Evolutionary conservation across 768 basidiomycete species (phyloP).

Genomic region (Tricholoma matsutake): DNA sequence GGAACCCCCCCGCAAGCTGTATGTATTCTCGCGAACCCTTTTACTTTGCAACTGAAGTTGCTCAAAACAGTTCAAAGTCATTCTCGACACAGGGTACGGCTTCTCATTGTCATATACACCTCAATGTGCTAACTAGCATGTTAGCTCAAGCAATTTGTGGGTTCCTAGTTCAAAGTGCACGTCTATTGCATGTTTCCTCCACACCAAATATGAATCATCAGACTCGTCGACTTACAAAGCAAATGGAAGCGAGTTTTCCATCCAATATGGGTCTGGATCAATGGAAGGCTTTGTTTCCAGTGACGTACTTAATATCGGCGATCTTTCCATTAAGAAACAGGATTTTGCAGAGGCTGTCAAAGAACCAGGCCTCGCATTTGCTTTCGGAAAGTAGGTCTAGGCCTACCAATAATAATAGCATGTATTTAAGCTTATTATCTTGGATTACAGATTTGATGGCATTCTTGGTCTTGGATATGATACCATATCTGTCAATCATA

Average conservation of each 20-base stretch:
- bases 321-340: constrained; percentile 67
- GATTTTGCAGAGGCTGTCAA: constrained; percentile 95
- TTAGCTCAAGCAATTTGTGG: constrained; percentile 90
- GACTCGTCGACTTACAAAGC: constrained; percentile 82
- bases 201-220: constrained; percentile 83
- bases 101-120: not conserved
- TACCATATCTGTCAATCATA: constrained; percentile 91
- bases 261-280: constrained; percentile 93
- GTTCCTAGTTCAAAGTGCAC: constrained; percentile 80
- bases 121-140: constrained; percentile 8
- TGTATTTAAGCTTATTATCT: not conserved
- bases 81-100: constrained; percentile 83
- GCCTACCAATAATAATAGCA: not conserved
- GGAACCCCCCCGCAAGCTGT: constrained; percentile 83
- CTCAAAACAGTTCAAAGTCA: constrained; percentile 75
- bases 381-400: constrained; percentile 81
- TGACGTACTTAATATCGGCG: constrained; percentile 79
- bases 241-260: constrained; percentile 87
- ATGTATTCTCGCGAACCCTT: constrained; percentile 23
- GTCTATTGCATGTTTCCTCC: constrained; percentile 92
- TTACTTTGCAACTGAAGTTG: constrained; percentile 1
- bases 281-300: constrained; percentile 95
- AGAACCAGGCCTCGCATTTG: constrained; percentile 96
- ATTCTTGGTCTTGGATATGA: constrained; percentile 93
- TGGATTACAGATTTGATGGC: constrained; percentile 75